These are phyloP conservation scores for Geranium rotundifolium DNA, from an alignment of 345 rosid genomes.

Conservation along the genomic window DNA sequence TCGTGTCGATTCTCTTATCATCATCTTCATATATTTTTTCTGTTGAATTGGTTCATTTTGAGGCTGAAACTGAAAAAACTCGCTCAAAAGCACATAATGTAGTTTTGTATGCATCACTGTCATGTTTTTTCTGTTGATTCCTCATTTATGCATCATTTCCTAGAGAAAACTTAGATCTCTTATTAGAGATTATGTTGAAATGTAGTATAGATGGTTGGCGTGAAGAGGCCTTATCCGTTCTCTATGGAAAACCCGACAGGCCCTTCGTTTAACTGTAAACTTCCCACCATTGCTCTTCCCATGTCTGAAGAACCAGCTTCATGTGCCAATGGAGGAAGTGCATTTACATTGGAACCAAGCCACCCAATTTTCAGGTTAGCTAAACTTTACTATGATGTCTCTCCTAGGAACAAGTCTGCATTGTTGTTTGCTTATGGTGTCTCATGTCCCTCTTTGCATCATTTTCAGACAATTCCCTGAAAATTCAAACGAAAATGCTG, in stretches of 20 bases:
- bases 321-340: conserved; percentile 12
- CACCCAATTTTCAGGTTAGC: conserved; percentile 27
- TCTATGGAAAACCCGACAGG: conserved; percentile 22
- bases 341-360: conserved; percentile 8
- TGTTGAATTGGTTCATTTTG: too few relatives aligned
- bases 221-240: conserved; percentile 47
- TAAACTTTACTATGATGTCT: not conserved
- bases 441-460: not conserved
- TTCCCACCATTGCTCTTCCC: conserved; percentile 17
- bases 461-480: conserved; percentile 23
- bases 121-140: not conserved
- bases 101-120: not conserved
- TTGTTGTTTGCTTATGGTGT: not conserved
- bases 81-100: not conserved
- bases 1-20: not conserved
- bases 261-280: conserved; percentile 16
- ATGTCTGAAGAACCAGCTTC: conserved; percentile 27
- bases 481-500: conserved; percentile 13
- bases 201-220: conserved; percentile 32
- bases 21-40: not conserved
- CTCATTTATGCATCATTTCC: too few relatives aligned
- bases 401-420: not conserved
- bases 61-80: too few relatives aligned
- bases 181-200: conserved; percentile 11
- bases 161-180: not conserved